Percentiles rank a stretch among this genome's conserved stretches.
phyloP scores from a whole-genome alignment of 495 filamentous ascomycete species.

The Penicillium longicatenatum region DNA sequence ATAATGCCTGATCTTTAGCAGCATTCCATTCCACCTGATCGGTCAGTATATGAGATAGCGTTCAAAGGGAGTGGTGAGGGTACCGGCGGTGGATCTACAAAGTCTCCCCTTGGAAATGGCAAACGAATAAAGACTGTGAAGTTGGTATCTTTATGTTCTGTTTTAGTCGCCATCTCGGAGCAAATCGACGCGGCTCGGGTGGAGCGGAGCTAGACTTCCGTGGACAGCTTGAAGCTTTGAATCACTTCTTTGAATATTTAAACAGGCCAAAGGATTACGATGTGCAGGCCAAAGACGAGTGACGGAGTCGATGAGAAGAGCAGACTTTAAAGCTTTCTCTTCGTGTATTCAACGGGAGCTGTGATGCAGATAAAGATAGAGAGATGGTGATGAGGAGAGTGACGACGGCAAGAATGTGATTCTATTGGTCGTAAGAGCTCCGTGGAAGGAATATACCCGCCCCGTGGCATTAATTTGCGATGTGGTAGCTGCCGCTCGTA shows the following conservation, averaged over 20 bases:
- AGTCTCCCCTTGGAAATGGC: conserved; percentile 83
- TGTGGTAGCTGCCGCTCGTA: not conserved
- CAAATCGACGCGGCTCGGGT: not conserved
- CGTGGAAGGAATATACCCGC: conserved; percentile 4
- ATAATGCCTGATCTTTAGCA: conserved; percentile 82
- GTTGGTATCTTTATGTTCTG: conserved; percentile 34
- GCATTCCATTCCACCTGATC: conserved; percentile 70
- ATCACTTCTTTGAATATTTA: not conserved
- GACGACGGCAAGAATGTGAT: conserved; percentile 11
- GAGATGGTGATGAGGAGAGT: conserved; percentile 13
- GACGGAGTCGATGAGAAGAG: not conserved
- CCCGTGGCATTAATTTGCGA: not conserved
- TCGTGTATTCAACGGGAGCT: not conserved
- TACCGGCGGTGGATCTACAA: conserved; percentile 87
- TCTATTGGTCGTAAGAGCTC: conserved; percentile 21
- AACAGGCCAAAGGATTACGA: not conserved
- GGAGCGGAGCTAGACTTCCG: conserved; percentile 9
- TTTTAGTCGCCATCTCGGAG: conserved; percentile 19
- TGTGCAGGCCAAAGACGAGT: not conserved
- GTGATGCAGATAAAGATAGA: not conserved
- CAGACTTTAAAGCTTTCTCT: not conserved
- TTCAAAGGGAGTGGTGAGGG: conserved; percentile 13
- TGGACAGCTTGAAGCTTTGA: not conserved
- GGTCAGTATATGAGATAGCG: conserved; percentile 13
- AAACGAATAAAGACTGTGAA: conserved; percentile 83